Percentiles rank a stretch among this genome's conserved stretches.
These are phyloP conservation scores for Serendipita sp. DNA, from an alignment of 768 basidiomycete genomes.

Conservation along the genomic window DNA sequence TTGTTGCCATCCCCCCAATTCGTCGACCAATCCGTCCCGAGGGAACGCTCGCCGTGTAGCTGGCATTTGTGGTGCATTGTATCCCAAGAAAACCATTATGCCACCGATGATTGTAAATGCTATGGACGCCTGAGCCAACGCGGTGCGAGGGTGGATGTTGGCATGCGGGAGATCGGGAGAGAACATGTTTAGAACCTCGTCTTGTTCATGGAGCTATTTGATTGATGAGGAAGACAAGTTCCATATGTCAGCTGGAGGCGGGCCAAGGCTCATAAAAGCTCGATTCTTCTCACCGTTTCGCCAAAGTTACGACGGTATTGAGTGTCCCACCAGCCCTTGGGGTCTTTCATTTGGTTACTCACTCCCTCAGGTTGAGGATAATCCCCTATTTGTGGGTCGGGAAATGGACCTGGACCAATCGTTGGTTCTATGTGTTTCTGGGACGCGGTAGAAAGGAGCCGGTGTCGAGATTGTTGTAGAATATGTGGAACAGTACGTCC, in stretches of 20 bases:
- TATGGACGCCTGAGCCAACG: slow-evolving; percentile 48
- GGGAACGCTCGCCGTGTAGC: slow-evolving; percentile 45
- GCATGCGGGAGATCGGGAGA: slow-evolving; percentile 55
- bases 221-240: background rate
- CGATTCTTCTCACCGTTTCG: slow-evolving; percentile 41
- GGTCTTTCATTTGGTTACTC: slow-evolving; percentile 45
- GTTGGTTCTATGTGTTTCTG: background rate
- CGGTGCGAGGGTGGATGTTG: slow-evolving; percentile 35
- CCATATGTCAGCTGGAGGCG: background rate
- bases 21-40: slow-evolving; percentile 52
- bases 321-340: slow-evolving; percentile 59
- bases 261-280: slow-evolving; percentile 10
- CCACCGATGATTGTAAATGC: slow-evolving; percentile 28
- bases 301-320: slow-evolving; percentile 69
- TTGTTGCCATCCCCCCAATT: slow-evolving; percentile 63
- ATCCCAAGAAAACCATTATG: slow-evolving; percentile 32
- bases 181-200: slow-evolving; percentile 77
- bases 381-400: slow-evolving; percentile 51
- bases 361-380: slow-evolving; percentile 58
- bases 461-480: background rate
- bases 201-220: slow-evolving; percentile 57
- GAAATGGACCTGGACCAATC: background rate
- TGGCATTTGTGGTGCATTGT: slow-evolving; percentile 41
- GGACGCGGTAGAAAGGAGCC: background rate
- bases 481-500: background rate